phyloP scores from a whole-genome alignment of 2,329 filamentous ascomycete genomes.

The Colletotrichum somersetense region DNA sequence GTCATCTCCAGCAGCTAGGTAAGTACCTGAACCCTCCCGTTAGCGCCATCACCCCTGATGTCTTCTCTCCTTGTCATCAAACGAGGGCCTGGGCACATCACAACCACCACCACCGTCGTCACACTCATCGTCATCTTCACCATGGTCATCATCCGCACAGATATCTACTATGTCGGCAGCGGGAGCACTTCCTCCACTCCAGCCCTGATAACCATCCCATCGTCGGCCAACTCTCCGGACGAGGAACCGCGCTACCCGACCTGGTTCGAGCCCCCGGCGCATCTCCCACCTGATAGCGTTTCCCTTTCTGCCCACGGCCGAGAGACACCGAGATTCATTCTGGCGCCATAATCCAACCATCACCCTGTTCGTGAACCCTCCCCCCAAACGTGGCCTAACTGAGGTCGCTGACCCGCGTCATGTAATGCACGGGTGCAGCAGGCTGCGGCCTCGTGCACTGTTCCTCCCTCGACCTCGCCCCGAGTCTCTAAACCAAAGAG shows the following conservation, averaged over 20 bases:
- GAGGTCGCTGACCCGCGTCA: conserved; percentile 22
- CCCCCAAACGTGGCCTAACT: conserved; percentile 17
- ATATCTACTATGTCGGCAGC: neutral
- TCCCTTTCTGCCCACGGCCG: conserved; percentile 11
- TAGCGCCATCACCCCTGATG: neutral
- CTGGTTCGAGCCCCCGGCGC: conserved; percentile 1
- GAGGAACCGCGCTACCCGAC: conserved; percentile 10
- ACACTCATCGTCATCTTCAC: neutral
- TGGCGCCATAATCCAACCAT: conserved; percentile 14
- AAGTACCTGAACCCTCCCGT: neutral
- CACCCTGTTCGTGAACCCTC: neutral
- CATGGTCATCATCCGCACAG: neutral
- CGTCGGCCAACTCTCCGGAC: conserved; percentile 7
- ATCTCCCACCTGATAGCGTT: neutral
- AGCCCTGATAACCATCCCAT: neutral
- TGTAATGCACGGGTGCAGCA: conserved; percentile 28
- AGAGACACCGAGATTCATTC: conserved; percentile 19
- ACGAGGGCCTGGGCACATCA: neutral
- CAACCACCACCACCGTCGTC: neutral
- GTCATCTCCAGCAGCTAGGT: too few relatives aligned
- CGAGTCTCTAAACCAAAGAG: conserved; percentile 24
- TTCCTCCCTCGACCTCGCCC: conserved; percentile 11
- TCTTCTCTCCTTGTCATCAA: neutral
- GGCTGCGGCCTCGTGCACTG: conserved; percentile 26
- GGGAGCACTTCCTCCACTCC: neutral